Conservation (phyloP, 2,329 filamentous ascomycete species). For the Beauveria brongniartii region DNA sequence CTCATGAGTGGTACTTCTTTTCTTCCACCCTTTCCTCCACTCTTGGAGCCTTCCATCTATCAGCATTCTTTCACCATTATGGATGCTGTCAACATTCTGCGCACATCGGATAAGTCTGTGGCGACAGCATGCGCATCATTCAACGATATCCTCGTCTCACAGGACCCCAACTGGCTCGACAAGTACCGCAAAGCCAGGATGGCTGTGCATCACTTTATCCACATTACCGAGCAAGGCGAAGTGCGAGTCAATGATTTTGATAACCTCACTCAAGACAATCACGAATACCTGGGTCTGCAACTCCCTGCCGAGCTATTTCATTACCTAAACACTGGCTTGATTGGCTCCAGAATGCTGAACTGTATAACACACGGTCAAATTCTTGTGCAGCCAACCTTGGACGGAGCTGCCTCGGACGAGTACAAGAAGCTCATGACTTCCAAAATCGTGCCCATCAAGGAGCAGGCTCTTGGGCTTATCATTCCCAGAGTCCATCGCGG, state of each 20-base stretch:
- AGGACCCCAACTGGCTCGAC: constrained; percentile 69
- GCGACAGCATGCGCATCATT: constrained; percentile 67
- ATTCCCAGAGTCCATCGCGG: constrained; percentile 75
- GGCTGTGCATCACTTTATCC: constrained; percentile 79
- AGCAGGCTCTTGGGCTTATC: constrained; percentile 69
- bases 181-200: constrained; percentile 81
- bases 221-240: constrained; percentile 69
- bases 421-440: constrained; percentile 73
- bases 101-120: constrained; percentile 59
- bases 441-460: constrained; percentile 65
- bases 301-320: constrained; percentile 85
- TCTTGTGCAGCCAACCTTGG: constrained; percentile 72
- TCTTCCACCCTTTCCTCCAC: constrained; percentile 68
- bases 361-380: constrained; percentile 77
- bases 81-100: constrained; percentile 72
- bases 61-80: constrained; percentile 55
- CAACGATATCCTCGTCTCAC: constrained; percentile 66
- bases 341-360: constrained; percentile 70
- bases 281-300: constrained; percentile 83
- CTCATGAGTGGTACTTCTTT: constrained; percentile 78
- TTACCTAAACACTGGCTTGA: constrained; percentile 76
- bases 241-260: constrained; percentile 67
- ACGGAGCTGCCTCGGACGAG: constrained; percentile 69
- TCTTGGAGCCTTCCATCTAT: constrained; percentile 52
- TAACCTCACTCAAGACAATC: constrained; percentile 70